Evolutionary conservation across 78 protist genomes (phyloP), one percentile per base, ranked within the genome.

Genomic region (Thecamonas trahens): DNA sequence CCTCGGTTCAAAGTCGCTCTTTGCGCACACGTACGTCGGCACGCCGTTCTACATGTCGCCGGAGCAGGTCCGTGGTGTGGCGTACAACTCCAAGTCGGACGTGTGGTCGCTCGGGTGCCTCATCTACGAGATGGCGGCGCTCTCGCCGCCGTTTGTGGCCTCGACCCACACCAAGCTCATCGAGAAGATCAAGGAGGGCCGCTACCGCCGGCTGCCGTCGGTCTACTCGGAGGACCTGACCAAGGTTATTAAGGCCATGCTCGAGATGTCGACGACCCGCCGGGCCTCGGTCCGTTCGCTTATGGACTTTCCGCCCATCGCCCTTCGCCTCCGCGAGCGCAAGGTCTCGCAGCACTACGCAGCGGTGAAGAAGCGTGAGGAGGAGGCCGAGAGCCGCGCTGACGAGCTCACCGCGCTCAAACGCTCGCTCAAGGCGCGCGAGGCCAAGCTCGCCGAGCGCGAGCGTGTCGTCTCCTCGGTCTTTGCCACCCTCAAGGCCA

Each of bases 31-130:
- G 26, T 70, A 60, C 57, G 88, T 87, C 32, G 92, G 96, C 53
- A 91, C 96, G 20, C 95, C 96, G 20, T 77, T 73, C 72, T 91
- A 91, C 68, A 86, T 84, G 92, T 61, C 83, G 32, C 96, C 92
- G 31, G 85, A 80, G n/a, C 79, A 70, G 47, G 47, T 70, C 17
- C 20, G 20, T 35, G 76, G 58, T 66, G n/a, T 20, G 24, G 58
- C 68, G 14, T 82, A 88, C 69, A 67, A 70, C 67, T 47, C 58
- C 35, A 80, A 82, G 59, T 28, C 58, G 20, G 93, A 88, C 70
- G n/a, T 82, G 31, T 88, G 88, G 88, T 70, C 86, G 0, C 68
- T 88, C 1, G 91, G 84, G 15, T 61, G 29, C 44, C 55, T 42
- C 34, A 26, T 38, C 1, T 76, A 64, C 59, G 81, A 76, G 66